Evolutionary conservation across 257 asterid species (phyloP).

Genomic region (Solanum etuberosum): DNA sequence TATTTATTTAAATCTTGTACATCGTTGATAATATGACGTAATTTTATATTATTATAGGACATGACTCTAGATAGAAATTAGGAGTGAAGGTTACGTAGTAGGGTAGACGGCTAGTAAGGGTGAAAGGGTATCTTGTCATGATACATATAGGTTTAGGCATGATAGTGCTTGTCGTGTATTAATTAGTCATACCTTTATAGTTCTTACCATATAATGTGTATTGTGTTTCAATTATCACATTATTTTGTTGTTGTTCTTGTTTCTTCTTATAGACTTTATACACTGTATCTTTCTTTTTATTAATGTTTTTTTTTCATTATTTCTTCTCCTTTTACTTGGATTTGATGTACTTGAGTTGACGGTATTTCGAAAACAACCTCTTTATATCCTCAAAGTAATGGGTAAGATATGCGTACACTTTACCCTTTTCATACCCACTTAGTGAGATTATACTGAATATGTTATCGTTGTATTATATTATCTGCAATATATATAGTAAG

Average conservation of each 20-base stretch:
- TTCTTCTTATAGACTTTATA: too few relatives aligned
- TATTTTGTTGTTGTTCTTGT: too few relatives aligned
- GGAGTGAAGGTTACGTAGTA: not conserved
- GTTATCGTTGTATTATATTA: not conserved
- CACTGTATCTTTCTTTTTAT: not conserved
- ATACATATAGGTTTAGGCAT: not conserved
- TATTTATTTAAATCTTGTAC: not conserved
- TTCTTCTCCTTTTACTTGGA: not conserved
- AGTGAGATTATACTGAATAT: too few relatives aligned
- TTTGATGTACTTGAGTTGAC: not conserved
- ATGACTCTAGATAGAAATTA: too few relatives aligned
- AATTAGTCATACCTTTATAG: not conserved
- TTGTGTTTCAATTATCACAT: too few relatives aligned
- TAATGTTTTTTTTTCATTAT: too few relatives aligned
- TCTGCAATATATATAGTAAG: not conserved
- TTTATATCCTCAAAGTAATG: not conserved
- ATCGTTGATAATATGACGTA: not conserved
- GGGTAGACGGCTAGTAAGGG: not conserved
- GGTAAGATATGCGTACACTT: rapidly evolving
- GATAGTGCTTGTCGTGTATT: not conserved
- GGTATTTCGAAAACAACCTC: too few relatives aligned
- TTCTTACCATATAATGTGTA: not conserved
- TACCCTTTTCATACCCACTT: not conserved
- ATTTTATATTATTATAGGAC: too few relatives aligned
- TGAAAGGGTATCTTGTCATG: not conserved